These are phyloP conservation scores for Verbena officinalis DNA, from an alignment of 257 asterid species.

Conservation along the genomic window DNA sequence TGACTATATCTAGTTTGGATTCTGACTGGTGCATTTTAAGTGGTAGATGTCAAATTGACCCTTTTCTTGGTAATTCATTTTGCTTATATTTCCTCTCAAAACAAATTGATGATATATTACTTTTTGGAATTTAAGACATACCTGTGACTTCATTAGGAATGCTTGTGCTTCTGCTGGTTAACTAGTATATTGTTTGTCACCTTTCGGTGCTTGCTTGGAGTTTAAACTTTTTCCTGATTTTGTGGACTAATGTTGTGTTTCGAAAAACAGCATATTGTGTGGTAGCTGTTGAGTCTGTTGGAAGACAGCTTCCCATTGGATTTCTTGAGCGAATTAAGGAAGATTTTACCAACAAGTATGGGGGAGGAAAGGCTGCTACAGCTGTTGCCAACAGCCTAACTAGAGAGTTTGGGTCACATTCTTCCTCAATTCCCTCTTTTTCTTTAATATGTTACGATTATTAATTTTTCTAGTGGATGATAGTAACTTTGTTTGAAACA, in stretches of 20 bases:
- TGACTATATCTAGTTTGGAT: slow-evolving; percentile 1
- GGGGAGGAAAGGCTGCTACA: slow-evolving; percentile 96
- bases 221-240: not conserved
- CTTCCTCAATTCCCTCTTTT: not conserved
- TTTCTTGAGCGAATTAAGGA: slow-evolving; percentile 87
- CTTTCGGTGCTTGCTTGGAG: slow-evolving; percentile 6
- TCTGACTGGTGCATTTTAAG: not conserved
- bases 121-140: not conserved
- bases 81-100: not conserved
- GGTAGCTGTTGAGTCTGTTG: slow-evolving; percentile 92
- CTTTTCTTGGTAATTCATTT: not conserved
- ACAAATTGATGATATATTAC: not conserved
- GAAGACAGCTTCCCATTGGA: slow-evolving; percentile 87
- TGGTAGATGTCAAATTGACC: not conserved
- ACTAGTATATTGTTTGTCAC: slow-evolving; percentile 9
- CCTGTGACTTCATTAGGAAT: slow-evolving; percentile 13
- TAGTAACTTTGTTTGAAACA: slow-evolving; percentile 10
- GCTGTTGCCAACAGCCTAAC: slow-evolving; percentile 83
- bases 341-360: slow-evolving; percentile 83
- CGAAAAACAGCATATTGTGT: slow-evolving; percentile 77
- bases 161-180: not conserved
- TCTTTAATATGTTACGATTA: not conserved
- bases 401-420: slow-evolving; percentile 81
- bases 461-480: not conserved
- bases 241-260: slow-evolving; percentile 25